Evolutionary conservation across 192 early-diverging fungal species (phyloP).

Genomic region (Backusella circina): DNA sequence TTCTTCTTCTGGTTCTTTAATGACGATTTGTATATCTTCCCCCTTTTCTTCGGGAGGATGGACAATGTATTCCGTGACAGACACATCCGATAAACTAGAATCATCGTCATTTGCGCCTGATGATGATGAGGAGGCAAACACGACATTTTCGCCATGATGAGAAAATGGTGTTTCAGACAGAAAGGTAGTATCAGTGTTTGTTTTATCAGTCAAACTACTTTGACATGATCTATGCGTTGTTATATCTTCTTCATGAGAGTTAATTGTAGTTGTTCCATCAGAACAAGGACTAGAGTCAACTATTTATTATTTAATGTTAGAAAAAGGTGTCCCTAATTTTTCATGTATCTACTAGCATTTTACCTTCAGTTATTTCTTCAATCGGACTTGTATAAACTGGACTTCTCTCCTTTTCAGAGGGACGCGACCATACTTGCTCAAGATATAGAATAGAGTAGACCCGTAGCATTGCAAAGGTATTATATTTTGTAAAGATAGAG

Average conservation of each 20-base stretch:
- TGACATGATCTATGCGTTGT: not conserved
- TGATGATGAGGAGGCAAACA: not conserved
- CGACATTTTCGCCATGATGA: not conserved
- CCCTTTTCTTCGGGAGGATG: not conserved
- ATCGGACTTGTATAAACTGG: not conserved
- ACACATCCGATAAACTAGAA: not conserved
- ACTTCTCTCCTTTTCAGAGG: not conserved
- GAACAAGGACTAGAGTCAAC: not conserved
- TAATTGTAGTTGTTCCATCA: not conserved
- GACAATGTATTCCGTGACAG: conserved; percentile 4
- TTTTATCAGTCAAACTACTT: not conserved
- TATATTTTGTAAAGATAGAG: conserved; percentile 1
- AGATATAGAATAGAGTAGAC: conserved; percentile 13
- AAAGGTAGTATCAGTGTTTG: not conserved
- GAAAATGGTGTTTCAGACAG: not conserved
- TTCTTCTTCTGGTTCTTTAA: not conserved
- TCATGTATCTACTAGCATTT: not conserved
- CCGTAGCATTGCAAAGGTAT: not conserved
- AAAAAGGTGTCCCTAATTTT: not conserved
- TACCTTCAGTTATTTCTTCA: not conserved
- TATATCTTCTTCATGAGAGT: not conserved
- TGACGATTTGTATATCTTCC: not conserved
- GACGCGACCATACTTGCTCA: conserved; percentile 9
- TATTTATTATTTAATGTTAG: not conserved
- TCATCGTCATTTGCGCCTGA: not conserved